These are phyloP conservation scores for Arabis hirsuta DNA, from an alignment of 345 rosid genomes.

Conservation along the genomic window DNA sequence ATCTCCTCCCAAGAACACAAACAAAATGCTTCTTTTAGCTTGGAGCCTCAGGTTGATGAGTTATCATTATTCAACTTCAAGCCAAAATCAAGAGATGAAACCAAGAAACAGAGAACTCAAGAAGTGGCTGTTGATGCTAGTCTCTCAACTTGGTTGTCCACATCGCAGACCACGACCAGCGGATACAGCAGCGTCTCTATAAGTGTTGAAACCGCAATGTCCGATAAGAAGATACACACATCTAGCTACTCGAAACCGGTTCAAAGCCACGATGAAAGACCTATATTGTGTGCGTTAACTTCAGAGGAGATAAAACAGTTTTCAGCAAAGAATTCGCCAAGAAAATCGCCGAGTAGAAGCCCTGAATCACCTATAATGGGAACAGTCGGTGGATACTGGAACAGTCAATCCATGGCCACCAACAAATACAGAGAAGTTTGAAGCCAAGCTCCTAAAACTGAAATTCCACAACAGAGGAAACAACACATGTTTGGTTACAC, in stretches of 20 bases:
- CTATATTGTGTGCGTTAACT: conserved; percentile 78
- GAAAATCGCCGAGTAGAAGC: conserved; percentile 78
- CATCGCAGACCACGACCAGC: conserved; percentile 44
- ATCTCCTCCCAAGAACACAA: conserved; percentile 46
- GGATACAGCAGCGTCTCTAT: conserved; percentile 41
- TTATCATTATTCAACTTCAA: conserved; percentile 50
- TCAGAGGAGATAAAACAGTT: conserved; percentile 80
- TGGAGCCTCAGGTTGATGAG: conserved; percentile 49
- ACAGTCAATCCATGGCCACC: conserved; percentile 43
- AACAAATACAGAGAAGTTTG: conserved; percentile 73
- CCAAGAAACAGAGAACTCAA: conserved; percentile 50
- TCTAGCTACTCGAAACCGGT: conserved; percentile 54
- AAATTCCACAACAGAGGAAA: conserved; percentile 12
- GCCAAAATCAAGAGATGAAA: conserved; percentile 45
- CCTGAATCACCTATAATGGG: conserved; percentile 84
- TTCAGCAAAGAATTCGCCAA: conserved; percentile 69
- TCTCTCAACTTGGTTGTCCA: conserved; percentile 88
- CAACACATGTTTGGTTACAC: conserved; percentile 10
- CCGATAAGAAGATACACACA: conserved; percentile 47
- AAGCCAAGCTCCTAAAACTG: conserved; percentile 20
- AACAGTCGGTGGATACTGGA: conserved; percentile 86
- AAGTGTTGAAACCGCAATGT: conserved; percentile 32
- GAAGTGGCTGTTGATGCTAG: conserved; percentile 85
- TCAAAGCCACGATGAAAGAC: conserved; percentile 73
- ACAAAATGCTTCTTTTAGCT: conserved; percentile 42